phyloP scores from a whole-genome alignment of 129 eudicot genomes.

The Helianthus tuberosus region DNA sequence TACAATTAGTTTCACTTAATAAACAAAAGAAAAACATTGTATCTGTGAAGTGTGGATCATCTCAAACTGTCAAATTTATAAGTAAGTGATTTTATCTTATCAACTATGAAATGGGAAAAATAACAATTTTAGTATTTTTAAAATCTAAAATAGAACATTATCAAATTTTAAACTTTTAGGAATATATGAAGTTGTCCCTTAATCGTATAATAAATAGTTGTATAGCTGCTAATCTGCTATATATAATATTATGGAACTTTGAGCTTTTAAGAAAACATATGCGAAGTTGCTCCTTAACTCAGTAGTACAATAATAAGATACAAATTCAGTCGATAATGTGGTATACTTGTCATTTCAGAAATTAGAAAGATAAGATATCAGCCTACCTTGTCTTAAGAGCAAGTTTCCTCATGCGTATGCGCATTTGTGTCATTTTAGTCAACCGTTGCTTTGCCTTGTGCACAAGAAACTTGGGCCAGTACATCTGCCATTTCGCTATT shows the following conservation, averaged over 20 bases:
- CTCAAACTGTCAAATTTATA: neutral
- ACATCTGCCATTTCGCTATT: slow-evolving; percentile 51
- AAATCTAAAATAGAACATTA: neutral
- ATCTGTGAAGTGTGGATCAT: neutral
- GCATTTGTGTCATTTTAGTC: slow-evolving; percentile 98
- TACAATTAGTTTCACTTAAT: neutral
- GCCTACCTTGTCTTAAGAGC: slow-evolving; percentile 89
- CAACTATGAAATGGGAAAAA: neutral
- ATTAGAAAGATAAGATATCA: slow-evolving; percentile 11
- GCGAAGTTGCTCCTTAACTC: neutral
- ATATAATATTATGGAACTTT: neutral
- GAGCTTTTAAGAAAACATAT: neutral
- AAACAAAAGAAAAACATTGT: neutral
- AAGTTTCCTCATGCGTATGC: slow-evolving; percentile 97
- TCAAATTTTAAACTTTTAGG: neutral
- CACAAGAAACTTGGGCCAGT: slow-evolving; percentile 93
- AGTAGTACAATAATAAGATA: neutral
- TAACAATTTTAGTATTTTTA: neutral
- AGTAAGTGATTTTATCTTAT: neutral
- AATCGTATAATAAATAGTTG: neutral
- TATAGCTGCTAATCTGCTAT: neutral
- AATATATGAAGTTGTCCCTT: neutral
- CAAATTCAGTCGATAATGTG: neutral
- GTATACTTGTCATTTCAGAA: neutral
- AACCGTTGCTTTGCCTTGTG: slow-evolving; percentile 85